Base-by-base conservation (phyloP, 2,329 filamentous ascomycete species). In the Fusarium vanettenii region DNA sequence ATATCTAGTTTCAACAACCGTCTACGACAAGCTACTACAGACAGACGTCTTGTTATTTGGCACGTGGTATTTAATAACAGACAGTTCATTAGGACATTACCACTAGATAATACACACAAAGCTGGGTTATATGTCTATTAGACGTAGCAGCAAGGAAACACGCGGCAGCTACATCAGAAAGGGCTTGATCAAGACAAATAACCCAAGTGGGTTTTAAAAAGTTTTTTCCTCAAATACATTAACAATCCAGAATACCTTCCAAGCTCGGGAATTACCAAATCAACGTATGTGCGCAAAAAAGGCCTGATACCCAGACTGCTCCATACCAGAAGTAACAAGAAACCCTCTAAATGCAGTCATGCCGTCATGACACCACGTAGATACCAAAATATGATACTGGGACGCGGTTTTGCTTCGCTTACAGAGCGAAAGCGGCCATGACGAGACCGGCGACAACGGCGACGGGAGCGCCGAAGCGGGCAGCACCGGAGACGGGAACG, bases 391-490 rank as follows among this genome's bases (percentile, higher is more conserved):
- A 43, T 65, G 61, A 74, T 64, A 66, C 57, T 65, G 55, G 62
- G 57, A 45, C 52, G 67, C 63, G 64, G 60, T 69, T 57, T 22
- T 59, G 25, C 48, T 60, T 65, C 65, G 63, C 79, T 86, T 85
- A 88, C 80, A 87, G 80, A 77, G 84, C 85, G 60, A 87, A 71
- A 71, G 83, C 72, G 70, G 85, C 85, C 70, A 84, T 79, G 70
- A 83, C 82, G 29, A 86, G 76, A 75, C 83, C 85, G 73, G 80
- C 85, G 66, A 86, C 59, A 27, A 85, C 72, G 69, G 83, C 83
- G 60, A 86, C 60, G 41, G 83, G 82, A 74, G 81, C 83, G n/a
- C 79, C 82, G 39, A 82, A 70, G 67, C 79, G 81, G 66, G 76
- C 76, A 68, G 76, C 82, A 66, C 73, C 79, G 67, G 70, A 81